Base-by-base conservation (phyloP, 2,329 filamentous ascomycete genomes). In the Sporothrix humicola region DNA sequence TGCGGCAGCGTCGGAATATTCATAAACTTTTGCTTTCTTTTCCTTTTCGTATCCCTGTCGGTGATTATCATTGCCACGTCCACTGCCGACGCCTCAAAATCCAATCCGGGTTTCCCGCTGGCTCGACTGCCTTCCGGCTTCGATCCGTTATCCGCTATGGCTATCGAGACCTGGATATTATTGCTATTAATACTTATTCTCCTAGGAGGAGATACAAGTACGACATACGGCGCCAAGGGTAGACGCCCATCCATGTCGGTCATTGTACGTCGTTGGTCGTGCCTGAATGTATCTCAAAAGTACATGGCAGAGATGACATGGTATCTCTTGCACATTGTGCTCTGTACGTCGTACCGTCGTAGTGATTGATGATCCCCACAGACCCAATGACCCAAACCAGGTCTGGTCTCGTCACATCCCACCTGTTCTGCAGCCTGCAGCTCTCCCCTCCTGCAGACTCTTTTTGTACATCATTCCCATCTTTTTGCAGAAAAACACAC, bases 401-500 rank as follows among this genome's bases (percentile, higher is more conserved):
- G 31, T 23, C 59, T 46, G 2, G 42, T 46, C 59, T 52, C 48
- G 48, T 52, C 48, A 52, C 48, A 17, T 37, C 48, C 48, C 31
- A 65, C 58, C 12, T 13, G 15, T 61, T 61, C 31, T 44, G 59
- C 59, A 63, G 15, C 23, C 23, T 26, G 23, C 23, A 26, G 23
- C 3, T 26, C 23, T 26, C 23, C 23, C 23, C 23, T 26, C 23
- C 23, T 26, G 23, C 23, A 26, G 23, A 37, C 31, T 5, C 31
- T 37, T 31, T 31, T 37, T 37, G 31, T 37, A 5, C 31, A 37
- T 37, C 31, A 37, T 37, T 15, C 20, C 4, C 9, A 37, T 37
- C 10, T 17, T 61, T 26, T 37, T 37, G 58, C 31, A 42, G 58
- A 17, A 63, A 61, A 61, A 63, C 31, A 44, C 58, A 44, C 58